Evolutionary conservation across 2,329 filamentous ascomycete species (phyloP).

Genomic region (Trichophyton schoenleinii): DNA sequence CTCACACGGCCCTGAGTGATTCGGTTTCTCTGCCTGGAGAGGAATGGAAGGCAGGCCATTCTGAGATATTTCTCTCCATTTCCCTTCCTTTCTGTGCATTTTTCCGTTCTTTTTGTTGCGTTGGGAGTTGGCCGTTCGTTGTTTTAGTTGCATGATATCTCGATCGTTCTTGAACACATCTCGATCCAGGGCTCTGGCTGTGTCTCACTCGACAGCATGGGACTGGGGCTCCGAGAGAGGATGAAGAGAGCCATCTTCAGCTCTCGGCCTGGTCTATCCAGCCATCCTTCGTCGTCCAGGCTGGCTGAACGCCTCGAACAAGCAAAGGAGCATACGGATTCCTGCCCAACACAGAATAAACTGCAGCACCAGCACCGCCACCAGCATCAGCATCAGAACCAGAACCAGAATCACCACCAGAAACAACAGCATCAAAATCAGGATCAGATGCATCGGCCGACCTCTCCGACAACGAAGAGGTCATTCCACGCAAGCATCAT

Average conservation of each 20-base stretch:
- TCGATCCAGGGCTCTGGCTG: too few species aligned
- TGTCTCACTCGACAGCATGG: background rate
- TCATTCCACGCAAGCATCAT: background rate
- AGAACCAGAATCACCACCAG: background rate
- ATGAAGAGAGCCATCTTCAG: conserved; percentile 14
- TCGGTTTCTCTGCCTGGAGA: background rate
- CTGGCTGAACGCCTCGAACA: background rate
- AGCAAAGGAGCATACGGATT: background rate
- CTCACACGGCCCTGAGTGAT: background rate
- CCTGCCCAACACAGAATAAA: background rate
- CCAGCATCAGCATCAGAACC: background rate
- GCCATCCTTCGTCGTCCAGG: background rate
- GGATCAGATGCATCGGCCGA: background rate
- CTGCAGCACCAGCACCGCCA: background rate
- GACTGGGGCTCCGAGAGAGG: conserved; percentile 13
- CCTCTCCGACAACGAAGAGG: background rate
- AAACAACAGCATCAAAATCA: background rate
- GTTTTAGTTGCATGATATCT: background rate
- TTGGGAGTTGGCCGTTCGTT: background rate
- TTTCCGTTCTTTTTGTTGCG: background rate
- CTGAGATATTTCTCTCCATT: background rate
- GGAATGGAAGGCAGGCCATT: background rate
- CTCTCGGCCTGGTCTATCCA: background rate
- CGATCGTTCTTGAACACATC: too few species aligned
- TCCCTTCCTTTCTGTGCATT: background rate